Evolutionary conservation across 768 basidiomycete species (phyloP).

Genomic region (Sarcomyxa edulis): DNA sequence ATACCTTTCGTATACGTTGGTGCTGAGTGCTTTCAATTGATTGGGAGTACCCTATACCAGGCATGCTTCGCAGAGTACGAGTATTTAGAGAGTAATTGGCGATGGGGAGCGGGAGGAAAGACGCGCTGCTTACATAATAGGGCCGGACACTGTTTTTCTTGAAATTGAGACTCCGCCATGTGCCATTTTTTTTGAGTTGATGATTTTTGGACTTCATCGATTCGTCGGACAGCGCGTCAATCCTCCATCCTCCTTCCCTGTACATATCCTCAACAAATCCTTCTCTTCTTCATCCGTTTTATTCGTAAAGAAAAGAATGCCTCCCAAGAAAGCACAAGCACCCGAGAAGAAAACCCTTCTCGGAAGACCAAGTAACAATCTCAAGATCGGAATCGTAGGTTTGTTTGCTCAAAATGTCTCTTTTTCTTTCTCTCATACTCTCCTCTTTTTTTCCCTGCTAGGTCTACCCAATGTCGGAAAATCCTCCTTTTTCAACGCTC

Average conservation of each 20-base stretch:
- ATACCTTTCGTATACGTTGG: no score
- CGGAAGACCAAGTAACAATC: conserved; percentile 92
- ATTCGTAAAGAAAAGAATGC: conserved; percentile 67
- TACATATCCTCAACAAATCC: no score
- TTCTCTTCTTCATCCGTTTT: conserved; percentile 34
- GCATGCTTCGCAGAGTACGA: no score
- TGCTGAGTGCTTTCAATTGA: no score
- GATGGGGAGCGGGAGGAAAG: no score
- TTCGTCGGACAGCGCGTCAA: conserved; percentile 12
- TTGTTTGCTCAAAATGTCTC: conserved; percentile 30
- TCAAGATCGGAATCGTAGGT: conserved; percentile 99
- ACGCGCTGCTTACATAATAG: no score
- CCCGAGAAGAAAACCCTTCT: conserved; percentile 84
- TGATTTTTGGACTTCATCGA: conserved; percentile 15
- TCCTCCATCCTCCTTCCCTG: conserved; percentile 14
- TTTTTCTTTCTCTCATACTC: conserved; percentile 14
- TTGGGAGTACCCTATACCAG: no score
- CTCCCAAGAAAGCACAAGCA: conserved; percentile 78
- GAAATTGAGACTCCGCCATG: no score
- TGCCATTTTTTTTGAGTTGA: no score
- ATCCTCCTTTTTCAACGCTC: conserved; percentile 97
- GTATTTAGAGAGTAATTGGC: no score
- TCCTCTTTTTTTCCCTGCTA: conserved; percentile 20
- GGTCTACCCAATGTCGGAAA: conserved; percentile 97
- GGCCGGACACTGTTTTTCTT: no score